Base-by-base conservation (phyloP, 768 basidiomycete genomes). In the Russula sp. region DNA sequence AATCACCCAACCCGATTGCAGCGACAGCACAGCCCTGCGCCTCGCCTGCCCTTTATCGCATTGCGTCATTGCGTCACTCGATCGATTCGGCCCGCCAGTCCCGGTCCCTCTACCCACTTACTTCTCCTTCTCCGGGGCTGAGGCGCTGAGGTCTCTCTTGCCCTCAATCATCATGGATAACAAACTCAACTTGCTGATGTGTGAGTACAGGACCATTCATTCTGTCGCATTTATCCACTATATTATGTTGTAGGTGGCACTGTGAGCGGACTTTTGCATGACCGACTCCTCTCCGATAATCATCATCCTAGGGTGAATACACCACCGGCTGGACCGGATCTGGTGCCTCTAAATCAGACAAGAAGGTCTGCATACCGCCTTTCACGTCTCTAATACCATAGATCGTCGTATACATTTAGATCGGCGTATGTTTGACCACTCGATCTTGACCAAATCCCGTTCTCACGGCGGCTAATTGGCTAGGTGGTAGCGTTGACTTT, bases 301-400 rank as follows among this genome's bases (percentile, higher is more conserved):
- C 8, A 39, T 35, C 20, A 32, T 16, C 13, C 29, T 56, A 83
- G 84, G 90, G 90, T 46, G 91, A 95, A 77, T 96, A 96, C 72
- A 96, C 93, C 64, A 96, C 93, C 55, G 93, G 94, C 71, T 96
- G 90, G 90, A 93, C 90, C 10, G 85, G 84, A 13, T 83, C 88
- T 41, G 93, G 93, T n/a, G 91, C 90, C 46, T 95, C 93, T 16
- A 91, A 86, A 70, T 95, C 93, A 6, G 94, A 96, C 76, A 96
- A 96, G 76, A 97, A 93, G 81, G 91, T 88, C 59, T 58, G 76
- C 59, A 13, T 22, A 35, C 20, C 39, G 14, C 7, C 2, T 18
- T 48, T n/a, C 34, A 43, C n/a, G 51, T 43, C 22, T 7, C 20
- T 43, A 5, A n/a, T 32, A 38, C 7, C 1, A 47, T 45, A 9